These are phyloP conservation scores for Thalia dealbata DNA, from an alignment of 176 grass and related monocot species.

Conservation along the genomic window DNA sequence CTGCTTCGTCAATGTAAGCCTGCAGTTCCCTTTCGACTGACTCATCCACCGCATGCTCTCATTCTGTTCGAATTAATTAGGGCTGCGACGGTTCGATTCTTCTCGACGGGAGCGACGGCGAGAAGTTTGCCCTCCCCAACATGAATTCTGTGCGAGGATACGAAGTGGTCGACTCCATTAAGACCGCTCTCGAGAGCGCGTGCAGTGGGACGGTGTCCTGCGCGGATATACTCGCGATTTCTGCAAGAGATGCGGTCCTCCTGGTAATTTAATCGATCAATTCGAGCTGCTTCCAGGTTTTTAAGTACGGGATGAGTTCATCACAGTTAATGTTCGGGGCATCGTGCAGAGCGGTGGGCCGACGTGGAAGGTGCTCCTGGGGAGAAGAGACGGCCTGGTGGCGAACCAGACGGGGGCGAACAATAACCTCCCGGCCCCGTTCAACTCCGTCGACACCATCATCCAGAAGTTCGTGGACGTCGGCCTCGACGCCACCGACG, in stretches of 20 bases:
- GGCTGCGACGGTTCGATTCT: conserved; percentile 18
- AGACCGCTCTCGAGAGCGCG: conserved; percentile 17
- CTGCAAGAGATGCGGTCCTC: conserved; percentile 6
- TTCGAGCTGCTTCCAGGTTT: no score
- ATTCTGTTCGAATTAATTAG: neutral
- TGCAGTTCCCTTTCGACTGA: no score
- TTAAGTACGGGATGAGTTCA: no score
- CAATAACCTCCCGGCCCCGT: conserved; percentile 44
- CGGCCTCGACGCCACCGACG: conserved; percentile 51
- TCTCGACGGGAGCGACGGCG: conserved; percentile 6
- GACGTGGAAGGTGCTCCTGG: neutral
- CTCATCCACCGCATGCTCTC: neutral
- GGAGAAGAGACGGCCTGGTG: conserved; percentile 14
- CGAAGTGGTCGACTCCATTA: conserved; percentile 20
- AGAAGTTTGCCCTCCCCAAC: conserved; percentile 13
- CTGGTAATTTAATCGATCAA: neutral
- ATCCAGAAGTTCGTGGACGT: conserved; percentile 29
- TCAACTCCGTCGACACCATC: conserved; percentile 27
- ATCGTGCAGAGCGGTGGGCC: conserved; percentile 7
- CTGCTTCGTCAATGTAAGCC: conserved; percentile 16
- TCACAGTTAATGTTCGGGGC: no score
- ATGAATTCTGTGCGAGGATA: conserved; percentile 8
- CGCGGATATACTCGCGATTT: conserved; percentile 14
- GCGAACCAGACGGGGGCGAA: conserved; percentile 55
- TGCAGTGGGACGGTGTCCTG: conserved; percentile 14